Percentiles rank a stretch among this genome's conserved stretches.
These are phyloP conservation scores for Calonectria pseudoreteaudii DNA, from an alignment of 2,329 filamentous ascomycete genomes.

Conservation along the genomic window DNA sequence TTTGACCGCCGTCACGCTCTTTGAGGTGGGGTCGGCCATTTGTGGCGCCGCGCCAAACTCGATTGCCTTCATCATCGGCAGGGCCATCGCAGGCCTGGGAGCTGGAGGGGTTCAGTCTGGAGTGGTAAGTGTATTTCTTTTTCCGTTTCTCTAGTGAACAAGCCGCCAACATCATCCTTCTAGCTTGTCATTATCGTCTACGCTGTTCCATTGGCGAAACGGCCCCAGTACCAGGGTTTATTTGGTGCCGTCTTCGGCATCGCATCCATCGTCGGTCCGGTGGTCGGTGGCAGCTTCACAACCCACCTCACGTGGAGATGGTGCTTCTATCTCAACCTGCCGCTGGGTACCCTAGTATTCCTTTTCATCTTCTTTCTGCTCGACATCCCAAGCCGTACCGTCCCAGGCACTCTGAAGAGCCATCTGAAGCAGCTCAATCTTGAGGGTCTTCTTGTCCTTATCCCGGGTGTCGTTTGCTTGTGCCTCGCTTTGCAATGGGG, in stretches of 20 bases:
- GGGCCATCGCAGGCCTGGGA: not conserved
- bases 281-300: slow-evolving; percentile 15
- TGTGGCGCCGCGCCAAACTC: slow-evolving; percentile 22
- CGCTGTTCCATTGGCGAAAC: slow-evolving; percentile 18
- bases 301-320: slow-evolving; percentile 11
- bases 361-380: slow-evolving; percentile 24
- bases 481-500: slow-evolving; percentile 63
- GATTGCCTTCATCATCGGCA: slow-evolving; percentile 20
- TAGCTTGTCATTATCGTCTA: slow-evolving; percentile 21
- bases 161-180: not conserved
- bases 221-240: slow-evolving; percentile 15
- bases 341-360: not conserved
- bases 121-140: not conserved
- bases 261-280: slow-evolving; percentile 14
- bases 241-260: slow-evolving; percentile 19
- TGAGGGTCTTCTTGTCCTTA: slow-evolving; percentile 61
- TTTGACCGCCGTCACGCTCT: slow-evolving; percentile 55
- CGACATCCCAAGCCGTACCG: slow-evolving; percentile 25
- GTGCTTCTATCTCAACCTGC: slow-evolving; percentile 20
- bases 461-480: slow-evolving; percentile 62
- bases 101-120: slow-evolving; percentile 1
- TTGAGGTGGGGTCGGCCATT: slow-evolving; percentile 56
- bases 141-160: no score
- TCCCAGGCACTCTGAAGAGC: slow-evolving; percentile 43
- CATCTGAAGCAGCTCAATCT: slow-evolving; percentile 63